phyloP scores from a whole-genome alignment of 208 protist species.

The Trypanosoma caninum region DNA sequence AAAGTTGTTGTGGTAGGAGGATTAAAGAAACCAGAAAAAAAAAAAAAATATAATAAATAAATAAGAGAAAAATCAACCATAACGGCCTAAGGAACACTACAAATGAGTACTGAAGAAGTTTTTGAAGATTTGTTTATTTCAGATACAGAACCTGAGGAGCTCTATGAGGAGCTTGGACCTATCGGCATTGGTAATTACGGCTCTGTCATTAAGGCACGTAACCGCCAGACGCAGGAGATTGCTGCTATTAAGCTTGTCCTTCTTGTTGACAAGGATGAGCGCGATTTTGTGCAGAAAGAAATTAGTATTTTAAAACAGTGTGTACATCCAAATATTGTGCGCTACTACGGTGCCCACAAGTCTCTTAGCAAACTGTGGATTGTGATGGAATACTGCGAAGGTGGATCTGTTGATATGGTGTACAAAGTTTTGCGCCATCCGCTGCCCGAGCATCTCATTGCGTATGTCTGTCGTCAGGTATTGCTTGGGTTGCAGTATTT shows the following conservation, averaged over 20 bases:
- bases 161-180: conserved; percentile 79
- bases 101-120: conserved; percentile 1
- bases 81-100: not conserved
- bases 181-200: conserved; percentile 96
- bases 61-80: not conserved
- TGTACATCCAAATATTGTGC: conserved; percentile 85
- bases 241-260: conserved; percentile 91
- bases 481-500: conserved; percentile 89
- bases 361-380: conserved; percentile 88
- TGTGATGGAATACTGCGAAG: conserved; percentile 93
- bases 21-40: too few relatives aligned
- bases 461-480: conserved; percentile 79
- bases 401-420: conserved; percentile 85
- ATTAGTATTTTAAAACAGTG: conserved; percentile 85
- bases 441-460: conserved; percentile 82
- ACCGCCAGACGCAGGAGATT: conserved; percentile 65
- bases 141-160: conserved; percentile 68
- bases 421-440: conserved; percentile 74
- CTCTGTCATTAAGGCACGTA: conserved; percentile 95
- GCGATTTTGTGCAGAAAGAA: conserved; percentile 78
- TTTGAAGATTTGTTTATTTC: conserved; percentile 62
- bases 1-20: too few relatives aligned
- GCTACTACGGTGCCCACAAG: conserved; percentile 86
- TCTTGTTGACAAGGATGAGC: conserved; percentile 69
- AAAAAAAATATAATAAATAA: too few relatives aligned